A percentile compares a stretch with the other conserved stretches of the same genome.
Evolutionary conservation across 495 filamentous ascomycete species (phyloP).

Genomic region (Amniculicola lignicola): DNA sequence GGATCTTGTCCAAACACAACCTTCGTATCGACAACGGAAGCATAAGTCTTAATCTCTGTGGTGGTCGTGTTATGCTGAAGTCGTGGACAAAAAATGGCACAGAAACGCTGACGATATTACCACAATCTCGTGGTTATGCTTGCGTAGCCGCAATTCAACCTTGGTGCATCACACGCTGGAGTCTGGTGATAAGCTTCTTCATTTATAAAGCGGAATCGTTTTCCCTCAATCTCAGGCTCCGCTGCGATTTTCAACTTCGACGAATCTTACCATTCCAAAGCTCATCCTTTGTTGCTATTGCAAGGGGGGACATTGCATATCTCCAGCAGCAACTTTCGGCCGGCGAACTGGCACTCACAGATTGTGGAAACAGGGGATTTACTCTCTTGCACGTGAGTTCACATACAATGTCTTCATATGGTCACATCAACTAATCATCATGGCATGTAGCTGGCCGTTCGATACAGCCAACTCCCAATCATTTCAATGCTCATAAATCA

Average conservation of each 20-base stretch:
- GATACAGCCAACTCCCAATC: not conserved
- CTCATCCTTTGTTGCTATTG: not conserved
- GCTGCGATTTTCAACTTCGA: not conserved
- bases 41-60: not conserved
- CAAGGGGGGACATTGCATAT: not conserved
- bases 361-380: not conserved
- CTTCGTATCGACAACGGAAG: not conserved
- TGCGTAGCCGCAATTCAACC: no score
- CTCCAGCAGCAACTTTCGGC: not conserved
- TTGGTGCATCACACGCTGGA: not conserved
- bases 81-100: not conserved
- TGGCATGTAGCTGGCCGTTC: not conserved
- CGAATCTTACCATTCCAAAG: not conserved
- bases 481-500: not conserved
- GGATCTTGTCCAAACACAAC: not conserved
- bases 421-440: no score
- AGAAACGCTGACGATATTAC: not conserved
- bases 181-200: not conserved
- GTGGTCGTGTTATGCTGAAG: not conserved
- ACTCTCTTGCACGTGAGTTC: not conserved
- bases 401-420: not conserved
- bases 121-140: not conserved
- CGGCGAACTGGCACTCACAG: not conserved
- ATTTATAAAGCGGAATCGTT: not conserved
- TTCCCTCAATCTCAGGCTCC: not conserved